Evolutionary conservation across 139 green algal species (phyloP).

Genomic region (Chlamydomonas schloesseri): DNA sequence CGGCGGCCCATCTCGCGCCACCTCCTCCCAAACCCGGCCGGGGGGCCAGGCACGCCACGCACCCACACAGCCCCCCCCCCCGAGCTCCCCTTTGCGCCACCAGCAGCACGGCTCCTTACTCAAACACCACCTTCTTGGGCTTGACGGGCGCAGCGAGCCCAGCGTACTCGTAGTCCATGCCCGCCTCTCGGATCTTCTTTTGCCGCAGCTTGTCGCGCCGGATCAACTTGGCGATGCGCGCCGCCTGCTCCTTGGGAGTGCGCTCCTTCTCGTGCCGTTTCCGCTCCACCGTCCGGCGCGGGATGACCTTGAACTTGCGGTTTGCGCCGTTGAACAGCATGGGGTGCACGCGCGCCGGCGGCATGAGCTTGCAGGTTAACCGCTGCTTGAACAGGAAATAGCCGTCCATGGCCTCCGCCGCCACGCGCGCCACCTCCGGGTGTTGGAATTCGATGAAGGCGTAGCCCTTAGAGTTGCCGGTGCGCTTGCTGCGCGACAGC

Average conservation of each 20-base stretch:
- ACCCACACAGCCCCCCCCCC: no score
- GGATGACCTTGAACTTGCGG: conserved; percentile 78
- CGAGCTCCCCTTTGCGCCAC: no score
- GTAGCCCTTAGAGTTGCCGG: conserved; percentile 71
- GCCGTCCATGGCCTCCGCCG: conserved; percentile 89
- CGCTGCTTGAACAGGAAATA: conserved; percentile 92
- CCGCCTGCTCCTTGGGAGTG: conserved; percentile 65
- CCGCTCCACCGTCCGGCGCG: conserved; percentile 83
- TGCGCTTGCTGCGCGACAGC: conserved; percentile 76
- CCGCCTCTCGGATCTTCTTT: conserved; percentile 71
- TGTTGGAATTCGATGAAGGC: conserved; percentile 83
- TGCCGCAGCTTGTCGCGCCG: conserved; percentile 70
- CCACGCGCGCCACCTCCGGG: conserved; percentile 86
- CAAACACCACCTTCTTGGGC: conserved; percentile 55
- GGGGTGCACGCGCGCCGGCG: conserved; percentile 60
- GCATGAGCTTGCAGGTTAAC: conserved; percentile 58
- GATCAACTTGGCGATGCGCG: conserved; percentile 57
- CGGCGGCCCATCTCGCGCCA: no score
- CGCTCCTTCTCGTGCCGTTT: conserved; percentile 78
- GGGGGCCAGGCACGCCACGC: no score
- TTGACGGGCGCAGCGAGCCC: conserved; percentile 51
- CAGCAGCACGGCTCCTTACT: not conserved
- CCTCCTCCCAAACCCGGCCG: no score
- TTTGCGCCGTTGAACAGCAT: conserved; percentile 81
- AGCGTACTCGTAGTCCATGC: conserved; percentile 89